These are phyloP conservation scores for Fusarium drepaniforme DNA, from an alignment of 2,329 filamentous ascomycete genomes.

Conservation along the genomic window DNA sequence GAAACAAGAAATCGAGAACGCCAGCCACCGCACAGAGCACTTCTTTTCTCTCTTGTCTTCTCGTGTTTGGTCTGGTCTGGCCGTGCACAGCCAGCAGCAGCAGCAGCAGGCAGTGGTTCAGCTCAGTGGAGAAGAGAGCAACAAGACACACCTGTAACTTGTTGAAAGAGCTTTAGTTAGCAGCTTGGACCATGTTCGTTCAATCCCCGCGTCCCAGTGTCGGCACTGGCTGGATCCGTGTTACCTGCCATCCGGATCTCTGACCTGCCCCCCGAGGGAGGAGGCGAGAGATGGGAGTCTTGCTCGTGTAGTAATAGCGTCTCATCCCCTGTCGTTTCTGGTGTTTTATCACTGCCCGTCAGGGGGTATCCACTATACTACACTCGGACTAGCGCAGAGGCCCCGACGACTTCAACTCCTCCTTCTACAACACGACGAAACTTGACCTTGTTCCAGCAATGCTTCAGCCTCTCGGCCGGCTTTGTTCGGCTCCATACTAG, in stretches of 20 bases:
- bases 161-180: background rate
- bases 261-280: conserved; percentile 22
- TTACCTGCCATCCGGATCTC: conserved; percentile 36
- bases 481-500: conserved; percentile 8
- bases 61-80: background rate
- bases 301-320: conserved; percentile 8
- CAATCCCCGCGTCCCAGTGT: conserved; percentile 21
- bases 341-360: conserved; percentile 35
- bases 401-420: conserved; percentile 37
- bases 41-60: background rate
- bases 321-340: conserved; percentile 28
- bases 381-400: conserved; percentile 18
- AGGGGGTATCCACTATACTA: background rate
- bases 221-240: conserved; percentile 32
- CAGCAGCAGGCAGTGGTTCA: conserved; percentile 5
- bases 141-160: conserved; percentile 8
- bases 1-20: conserved; percentile 32
- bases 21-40: conserved; percentile 18
- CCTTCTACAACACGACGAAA: conserved; percentile 53
- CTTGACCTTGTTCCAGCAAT: conserved; percentile 59
- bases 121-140: background rate
- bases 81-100: background rate
- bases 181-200: conserved; percentile 16
- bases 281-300: background rate
- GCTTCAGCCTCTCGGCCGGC: conserved; percentile 53